phyloP scores from a whole-genome alignment of 1,284 basidiomycete genomes.

The Puccinia triticina region DNA sequence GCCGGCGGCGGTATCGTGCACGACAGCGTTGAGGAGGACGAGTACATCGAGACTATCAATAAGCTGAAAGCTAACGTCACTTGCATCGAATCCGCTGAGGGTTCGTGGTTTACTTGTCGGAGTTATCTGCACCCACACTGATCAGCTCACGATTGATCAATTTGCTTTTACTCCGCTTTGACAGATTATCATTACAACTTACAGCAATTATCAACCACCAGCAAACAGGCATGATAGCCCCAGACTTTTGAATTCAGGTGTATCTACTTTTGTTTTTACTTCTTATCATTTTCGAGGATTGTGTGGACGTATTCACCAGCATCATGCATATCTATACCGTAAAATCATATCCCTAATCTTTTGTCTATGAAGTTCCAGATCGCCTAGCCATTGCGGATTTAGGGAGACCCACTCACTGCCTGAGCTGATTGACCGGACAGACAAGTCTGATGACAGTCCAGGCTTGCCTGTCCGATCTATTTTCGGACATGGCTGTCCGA shows the following conservation, averaged over 20 bases:
- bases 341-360: too few species aligned
- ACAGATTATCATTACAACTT: conserved; percentile 27
- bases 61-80: conserved; percentile 85
- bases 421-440: too few species aligned
- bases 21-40: conserved; percentile 95
- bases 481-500: too few species aligned
- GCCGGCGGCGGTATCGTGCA: conserved; percentile 97
- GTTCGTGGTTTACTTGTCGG: conserved; percentile 64
- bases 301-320: too few species aligned
- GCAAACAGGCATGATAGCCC: background rate
- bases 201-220: background rate
- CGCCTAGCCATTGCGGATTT: too few species aligned
- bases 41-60: conserved; percentile 94
- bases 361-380: too few species aligned
- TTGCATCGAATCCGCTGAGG: conserved; percentile 85
- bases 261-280: background rate
- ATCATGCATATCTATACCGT: too few species aligned
- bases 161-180: background rate
- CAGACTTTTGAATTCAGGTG: background rate
- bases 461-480: too few species aligned
- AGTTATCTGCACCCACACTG: background rate
- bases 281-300: too few species aligned
- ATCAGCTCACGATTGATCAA: background rate
- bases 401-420: too few species aligned
- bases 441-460: too few species aligned